Evolutionary conservation across 1,139 yeast genomes (phyloP).

Genomic region (Blastobotrys niveus): DNA sequence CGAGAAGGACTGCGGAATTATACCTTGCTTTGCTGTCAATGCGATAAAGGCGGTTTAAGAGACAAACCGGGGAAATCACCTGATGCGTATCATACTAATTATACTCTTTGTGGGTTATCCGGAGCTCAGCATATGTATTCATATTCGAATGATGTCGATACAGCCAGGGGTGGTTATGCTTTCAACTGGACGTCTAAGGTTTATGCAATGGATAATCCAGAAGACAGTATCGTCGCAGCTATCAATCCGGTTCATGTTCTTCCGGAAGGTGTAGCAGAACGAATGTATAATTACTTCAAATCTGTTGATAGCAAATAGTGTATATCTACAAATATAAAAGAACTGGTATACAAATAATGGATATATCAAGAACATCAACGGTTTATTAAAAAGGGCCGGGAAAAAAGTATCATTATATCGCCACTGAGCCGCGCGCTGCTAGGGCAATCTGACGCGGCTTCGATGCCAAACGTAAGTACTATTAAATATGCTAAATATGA

Average conservation of each 20-base stretch:
- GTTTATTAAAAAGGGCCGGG: too few relatives aligned
- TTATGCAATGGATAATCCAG: slow-evolving; percentile 5
- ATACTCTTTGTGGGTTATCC: slow-evolving; percentile 71
- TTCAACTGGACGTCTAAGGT: slow-evolving; percentile 28
- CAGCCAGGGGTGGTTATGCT: slow-evolving; percentile 26
- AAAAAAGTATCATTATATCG: too few relatives aligned
- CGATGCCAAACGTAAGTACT: too few relatives aligned
- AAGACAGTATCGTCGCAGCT: slow-evolving; percentile 27
- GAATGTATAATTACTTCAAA: slow-evolving; percentile 7
- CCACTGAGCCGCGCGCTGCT: too few relatives aligned
- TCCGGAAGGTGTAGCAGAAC: slow-evolving; percentile 40
- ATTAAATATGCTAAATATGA: too few relatives aligned
- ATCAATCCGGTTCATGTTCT: slow-evolving; percentile 65
- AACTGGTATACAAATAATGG: too few relatives aligned
- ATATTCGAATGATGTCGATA: slow-evolving; percentile 27
- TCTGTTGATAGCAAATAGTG: too few relatives aligned
- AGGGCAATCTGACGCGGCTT: too few relatives aligned
- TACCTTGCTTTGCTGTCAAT: slow-evolving; percentile 71
- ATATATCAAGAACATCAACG: too few relatives aligned
- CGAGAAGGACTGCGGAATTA: slow-evolving; percentile 58
- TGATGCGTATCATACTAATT: slow-evolving; percentile 90
- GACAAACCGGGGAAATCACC: slow-evolving; percentile 83
- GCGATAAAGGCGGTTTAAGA: slow-evolving; percentile 62
- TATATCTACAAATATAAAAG: too few relatives aligned
- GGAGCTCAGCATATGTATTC: slow-evolving; percentile 53